Evolutionary conservation across 495 filamentous ascomycete genomes (phyloP), one percentile per base, ranked within the genome.

Genomic region (Hypomontagnella submonticulosa): DNA sequence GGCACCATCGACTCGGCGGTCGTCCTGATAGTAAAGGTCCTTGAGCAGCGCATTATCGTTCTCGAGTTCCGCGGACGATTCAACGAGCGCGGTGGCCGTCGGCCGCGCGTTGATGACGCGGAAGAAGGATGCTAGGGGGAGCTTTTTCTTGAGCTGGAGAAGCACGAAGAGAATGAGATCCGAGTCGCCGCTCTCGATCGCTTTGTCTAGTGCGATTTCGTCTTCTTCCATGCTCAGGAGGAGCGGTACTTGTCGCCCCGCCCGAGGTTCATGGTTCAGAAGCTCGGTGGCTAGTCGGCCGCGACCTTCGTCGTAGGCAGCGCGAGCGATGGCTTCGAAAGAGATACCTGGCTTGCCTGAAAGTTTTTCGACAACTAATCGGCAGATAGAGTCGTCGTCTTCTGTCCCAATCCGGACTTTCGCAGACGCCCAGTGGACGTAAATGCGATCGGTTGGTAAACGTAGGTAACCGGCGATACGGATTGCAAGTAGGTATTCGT

Each of bases 1-100:
- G 0, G 95, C 88, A 13, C 95, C 93, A 61, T 99, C 96, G 18
- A 92, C 79, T 0, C 92, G 89, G 5, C 93, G 90, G 75, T 99
- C 95, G 69, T 98, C 96, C 78, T 98, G 95, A 71, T 99, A 98
- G 78, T 94, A 99, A 19, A 99, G 83, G 73, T 98, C 95, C 71
- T 97, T 98, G 9, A 97, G 85, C 8, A 99, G 74, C 15, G 96
- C 90, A 3, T 82, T 83, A 69, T 97, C 95, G 48, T 92, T 87
- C 18, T 83, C 84, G 5, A 77, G 34, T 16, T 73, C 69, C 1
- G 95, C 94, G 0, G 88, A 89, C 1, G 92, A 86, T 72, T 98
- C 95, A 30, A 99, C 90, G 12, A 99, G 83, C 0, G 95, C 92
- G 2, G 91, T 92, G 16, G 95, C 95, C 49, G 90, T 85, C 0